Evolutionary conservation across 2,329 filamentous ascomycete species (phyloP).

Genomic region (Gremmenia infestans): DNA sequence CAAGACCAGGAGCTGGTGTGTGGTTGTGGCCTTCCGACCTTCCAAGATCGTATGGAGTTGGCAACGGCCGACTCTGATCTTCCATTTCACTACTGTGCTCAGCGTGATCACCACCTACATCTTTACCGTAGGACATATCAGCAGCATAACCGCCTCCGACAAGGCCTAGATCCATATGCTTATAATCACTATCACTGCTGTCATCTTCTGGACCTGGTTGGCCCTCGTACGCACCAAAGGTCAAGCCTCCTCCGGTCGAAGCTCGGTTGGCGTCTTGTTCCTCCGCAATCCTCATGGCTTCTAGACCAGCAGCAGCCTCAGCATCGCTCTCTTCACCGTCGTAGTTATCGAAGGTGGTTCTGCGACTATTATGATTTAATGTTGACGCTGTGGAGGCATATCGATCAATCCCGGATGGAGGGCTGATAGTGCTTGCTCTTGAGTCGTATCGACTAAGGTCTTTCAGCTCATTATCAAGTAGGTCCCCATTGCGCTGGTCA

Average conservation of each 20-base stretch:
- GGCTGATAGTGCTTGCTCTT: constrained; percentile 42
- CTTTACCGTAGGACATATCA: constrained; percentile 55
- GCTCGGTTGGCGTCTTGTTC: constrained; percentile 65
- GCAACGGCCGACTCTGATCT: constrained; percentile 44
- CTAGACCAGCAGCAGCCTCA: constrained; percentile 77
- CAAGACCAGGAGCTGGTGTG: constrained; percentile 24
- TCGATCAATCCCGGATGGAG: constrained; percentile 39
- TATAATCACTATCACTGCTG: constrained; percentile 69
- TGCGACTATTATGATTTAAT: constrained; percentile 31
- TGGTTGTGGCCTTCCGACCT: constrained; percentile 27
- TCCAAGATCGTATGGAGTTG: constrained; percentile 38
- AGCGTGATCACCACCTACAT: constrained; percentile 28
- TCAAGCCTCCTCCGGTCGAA: constrained; percentile 45
- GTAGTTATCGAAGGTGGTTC: constrained; percentile 35
- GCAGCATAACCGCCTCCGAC: constrained; percentile 68
- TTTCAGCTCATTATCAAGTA: constrained; percentile 43
- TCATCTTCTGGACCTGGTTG: constrained; percentile 37
- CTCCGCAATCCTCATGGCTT: constrained; percentile 80
- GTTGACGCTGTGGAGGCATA: constrained; percentile 48
- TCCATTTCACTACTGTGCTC: constrained; percentile 36
- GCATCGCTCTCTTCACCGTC: constrained; percentile 77
- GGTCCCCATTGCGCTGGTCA: constrained; percentile 38
- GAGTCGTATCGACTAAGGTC: constrained; percentile 49
- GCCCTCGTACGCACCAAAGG: constrained; percentile 43
- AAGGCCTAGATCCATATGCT: constrained; percentile 65